phyloP scores from a whole-genome alignment of 805 yeast genomes.

The Kluyveromyces aestuarii region DNA sequence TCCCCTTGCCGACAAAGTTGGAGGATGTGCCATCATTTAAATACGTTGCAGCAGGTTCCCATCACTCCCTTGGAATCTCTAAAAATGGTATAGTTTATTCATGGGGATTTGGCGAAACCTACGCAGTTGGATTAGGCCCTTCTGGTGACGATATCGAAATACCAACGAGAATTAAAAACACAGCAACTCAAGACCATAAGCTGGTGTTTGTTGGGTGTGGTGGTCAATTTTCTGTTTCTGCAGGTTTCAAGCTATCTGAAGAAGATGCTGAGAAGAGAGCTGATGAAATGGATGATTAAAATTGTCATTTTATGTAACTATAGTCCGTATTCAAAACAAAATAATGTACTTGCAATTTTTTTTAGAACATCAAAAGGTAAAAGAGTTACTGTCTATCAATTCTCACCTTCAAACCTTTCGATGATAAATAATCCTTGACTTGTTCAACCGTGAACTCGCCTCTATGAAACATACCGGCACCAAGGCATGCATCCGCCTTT shows the following conservation, averaged over 20 bases:
- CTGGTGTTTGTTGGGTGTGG: conserved; percentile 81
- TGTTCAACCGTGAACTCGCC: conserved; percentile 83
- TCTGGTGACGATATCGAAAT: conserved; percentile 73
- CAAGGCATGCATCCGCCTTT: conserved; percentile 89
- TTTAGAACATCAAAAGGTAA: neutral
- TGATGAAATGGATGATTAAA: conserved; percentile 45
- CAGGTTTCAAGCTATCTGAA: conserved; percentile 47
- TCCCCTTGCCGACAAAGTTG: conserved; percentile 76
- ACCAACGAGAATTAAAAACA: conserved; percentile 86
- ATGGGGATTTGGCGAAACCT: conserved; percentile 98
- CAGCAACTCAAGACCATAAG: conserved; percentile 79
- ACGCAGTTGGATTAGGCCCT: conserved; percentile 92
- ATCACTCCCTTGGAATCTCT: conserved; percentile 82
- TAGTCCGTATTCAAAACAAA: neutral
- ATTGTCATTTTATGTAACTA: conserved; percentile 27
- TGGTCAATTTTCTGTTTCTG: conserved; percentile 90
- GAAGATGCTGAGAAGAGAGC: conserved; percentile 36
- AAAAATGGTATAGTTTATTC: conserved; percentile 78
- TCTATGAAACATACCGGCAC: conserved; percentile 98
- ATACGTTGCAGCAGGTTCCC: conserved; percentile 74
- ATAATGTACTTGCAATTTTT: neutral
- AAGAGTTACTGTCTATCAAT: conserved; percentile 32
- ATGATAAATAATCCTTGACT: conserved; percentile 60
- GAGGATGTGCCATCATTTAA: conserved; percentile 47
- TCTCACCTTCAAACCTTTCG: conserved; percentile 64